Conservation (phyloP, 768 basidiomycete species). For the Porpolomopsis calyptriformis region DNA sequence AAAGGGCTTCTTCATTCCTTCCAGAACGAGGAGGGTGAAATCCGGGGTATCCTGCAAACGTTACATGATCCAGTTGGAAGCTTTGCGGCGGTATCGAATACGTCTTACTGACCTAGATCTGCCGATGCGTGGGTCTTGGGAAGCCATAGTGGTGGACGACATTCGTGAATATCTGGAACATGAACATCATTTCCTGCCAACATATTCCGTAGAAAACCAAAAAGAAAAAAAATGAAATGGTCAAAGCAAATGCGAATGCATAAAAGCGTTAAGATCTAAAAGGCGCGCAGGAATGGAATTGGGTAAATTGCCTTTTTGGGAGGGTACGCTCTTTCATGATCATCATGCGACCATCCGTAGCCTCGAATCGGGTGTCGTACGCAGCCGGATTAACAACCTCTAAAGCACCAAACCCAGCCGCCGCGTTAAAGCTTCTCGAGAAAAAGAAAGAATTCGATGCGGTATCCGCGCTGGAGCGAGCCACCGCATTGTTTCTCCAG, state of each 20-base stretch:
- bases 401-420: slow-evolving; percentile 36
- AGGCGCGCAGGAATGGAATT: no score
- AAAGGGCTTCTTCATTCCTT: slow-evolving; percentile 67
- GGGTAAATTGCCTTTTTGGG: no score
- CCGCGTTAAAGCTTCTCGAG: slow-evolving; percentile 48
- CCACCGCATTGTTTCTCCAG: slow-evolving; percentile 51
- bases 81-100: not conserved
- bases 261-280: not conserved
- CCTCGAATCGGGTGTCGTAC: slow-evolving; percentile 41
- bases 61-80: not conserved
- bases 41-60: slow-evolving; percentile 53
- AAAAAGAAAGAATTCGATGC: slow-evolving; percentile 79
- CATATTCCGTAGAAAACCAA: no score
- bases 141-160: slow-evolving; percentile 64
- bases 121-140: slow-evolving; percentile 54
- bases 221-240: no score
- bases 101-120: slow-evolving; percentile 47
- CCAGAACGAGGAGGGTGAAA: slow-evolving; percentile 66
- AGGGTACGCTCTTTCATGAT: no score
- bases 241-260: no score
- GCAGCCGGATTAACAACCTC: slow-evolving; percentile 26
- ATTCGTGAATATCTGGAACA: slow-evolving; percentile 37
- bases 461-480: slow-evolving; percentile 58
- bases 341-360: slow-evolving; percentile 49
- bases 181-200: slow-evolving; percentile 31